These are phyloP conservation scores for Tetracladium marchalianum DNA, from an alignment of 495 filamentous ascomycete species.

Conservation along the genomic window DNA sequence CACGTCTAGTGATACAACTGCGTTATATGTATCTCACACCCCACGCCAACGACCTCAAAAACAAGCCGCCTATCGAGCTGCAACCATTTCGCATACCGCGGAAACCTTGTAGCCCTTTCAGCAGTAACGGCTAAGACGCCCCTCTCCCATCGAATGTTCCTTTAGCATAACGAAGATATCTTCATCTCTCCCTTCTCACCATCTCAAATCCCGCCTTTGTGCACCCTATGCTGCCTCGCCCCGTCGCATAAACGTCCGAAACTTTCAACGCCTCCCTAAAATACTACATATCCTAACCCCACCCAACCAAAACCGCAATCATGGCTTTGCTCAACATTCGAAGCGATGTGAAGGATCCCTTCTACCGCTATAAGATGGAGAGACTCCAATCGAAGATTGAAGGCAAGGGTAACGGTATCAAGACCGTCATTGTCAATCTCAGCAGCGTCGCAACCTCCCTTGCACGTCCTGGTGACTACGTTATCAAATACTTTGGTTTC, in stretches of 20 bases:
- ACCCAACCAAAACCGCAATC: constrained; percentile 31
- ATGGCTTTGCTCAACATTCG: constrained; percentile 96
- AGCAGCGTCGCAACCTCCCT: constrained; percentile 90
- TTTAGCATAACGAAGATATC: constrained; percentile 29
- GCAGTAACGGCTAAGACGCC: constrained; percentile 62
- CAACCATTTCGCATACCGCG: constrained; percentile 84
- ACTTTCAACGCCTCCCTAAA: constrained; percentile 21
- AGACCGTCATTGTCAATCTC: constrained; percentile 93
- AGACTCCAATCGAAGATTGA: constrained; percentile 96
- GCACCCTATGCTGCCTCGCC: constrained; percentile 37
- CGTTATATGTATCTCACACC: constrained; percentile 74
- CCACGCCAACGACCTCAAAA: constrained; percentile 63
- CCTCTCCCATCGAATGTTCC: constrained; percentile 34
- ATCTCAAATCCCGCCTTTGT: constrained; percentile 22
- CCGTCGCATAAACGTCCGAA: constrained; percentile 30
- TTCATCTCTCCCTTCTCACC: constrained; percentile 30
- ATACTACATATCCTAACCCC: constrained; percentile 10
- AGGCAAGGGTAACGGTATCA: constrained; percentile 97
- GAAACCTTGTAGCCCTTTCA: constrained; percentile 75
- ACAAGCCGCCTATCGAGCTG: constrained; percentile 86
- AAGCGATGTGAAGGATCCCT: constrained; percentile 94
- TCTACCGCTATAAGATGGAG: constrained; percentile 99
- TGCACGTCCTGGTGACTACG: constrained; percentile 82
- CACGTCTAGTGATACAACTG: constrained; percentile 23
- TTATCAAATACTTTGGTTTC: constrained; percentile 99